Evolutionary conservation across 2,329 filamentous ascomycete genomes (phyloP), one percentile per base, ranked within the genome.

Genomic region (Sclerotinia sclerotiorum): DNA sequence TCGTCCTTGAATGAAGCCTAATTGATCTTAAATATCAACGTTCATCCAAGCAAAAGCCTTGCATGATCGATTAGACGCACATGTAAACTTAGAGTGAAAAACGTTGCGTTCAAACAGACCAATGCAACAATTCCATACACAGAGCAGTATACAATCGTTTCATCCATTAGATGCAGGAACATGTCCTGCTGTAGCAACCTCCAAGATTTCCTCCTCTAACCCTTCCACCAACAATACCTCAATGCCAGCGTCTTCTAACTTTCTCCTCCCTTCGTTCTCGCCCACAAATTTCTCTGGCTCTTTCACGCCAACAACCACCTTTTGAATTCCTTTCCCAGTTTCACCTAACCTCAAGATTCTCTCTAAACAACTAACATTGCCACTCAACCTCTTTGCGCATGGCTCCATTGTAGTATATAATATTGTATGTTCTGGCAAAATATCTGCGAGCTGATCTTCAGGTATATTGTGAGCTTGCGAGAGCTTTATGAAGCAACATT

Each of bases 381-480:
- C 91, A 74, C 89, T 92, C 64, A 93, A 81, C 51, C 92, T 84
- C 74, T 88, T 83, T 65, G 86, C 90, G 77, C 92, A 96, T 0
- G 92, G 92, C 79, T 95, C 95, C 83, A 99, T 93, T 0, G 94
- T 97, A 0, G 96, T 97, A 79, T 97, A 98, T 17, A 99, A 71
- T 5, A 87, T 84, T 1, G 85, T 81, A 0, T 85, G 80, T 46
- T 83, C 79, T 0, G 86, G 83, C 10, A 90, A 75, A 19, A 83
- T 79, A 24, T 81, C 76, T 19, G 79, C 79, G 5, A 93, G 83
- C 0, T 80, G 77, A 65, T 86, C 85, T 72, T 90, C 88, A 27
- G 83, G 69, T 0, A 84, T 80, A 2, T 76, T 76, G 67, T 85
- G 77, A 71, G 81, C 74, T 60, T 81, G 75, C 1, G 86, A 82